phyloP scores from a whole-genome alignment of 768 basidiomycete genomes.

The Boletellus ananas region DNA sequence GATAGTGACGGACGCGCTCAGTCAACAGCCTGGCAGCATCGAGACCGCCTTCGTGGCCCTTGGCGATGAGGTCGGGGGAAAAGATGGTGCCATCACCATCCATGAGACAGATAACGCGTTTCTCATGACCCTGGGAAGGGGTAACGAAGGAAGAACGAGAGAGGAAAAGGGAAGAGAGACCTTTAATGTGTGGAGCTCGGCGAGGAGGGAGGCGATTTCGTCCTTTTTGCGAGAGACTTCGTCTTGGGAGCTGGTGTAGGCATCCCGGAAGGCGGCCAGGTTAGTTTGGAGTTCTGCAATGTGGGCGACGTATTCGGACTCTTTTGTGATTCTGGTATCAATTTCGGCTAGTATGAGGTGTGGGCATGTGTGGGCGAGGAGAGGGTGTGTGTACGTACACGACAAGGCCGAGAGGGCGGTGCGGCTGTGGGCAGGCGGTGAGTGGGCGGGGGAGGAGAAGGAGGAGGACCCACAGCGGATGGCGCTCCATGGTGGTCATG shows the following conservation, averaged over 20 bases:
- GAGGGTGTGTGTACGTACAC: constrained; percentile 1
- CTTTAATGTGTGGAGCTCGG: constrained; percentile 29
- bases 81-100: constrained; percentile 69
- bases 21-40: constrained; percentile 48
- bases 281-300: constrained; percentile 26
- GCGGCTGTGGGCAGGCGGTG: constrained; percentile 2
- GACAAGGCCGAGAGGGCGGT: not conserved
- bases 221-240: constrained; percentile 16
- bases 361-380: not conserved
- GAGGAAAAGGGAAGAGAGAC: constrained; percentile 5
- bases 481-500: constrained; percentile 11
- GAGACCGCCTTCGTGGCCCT: constrained; percentile 57
- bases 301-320: constrained; percentile 15
- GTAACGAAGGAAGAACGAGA: not conserved
- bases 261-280: constrained; percentile 23
- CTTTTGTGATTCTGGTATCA: constrained; percentile 22
- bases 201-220: constrained; percentile 10
- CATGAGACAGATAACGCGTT: constrained; percentile 45
- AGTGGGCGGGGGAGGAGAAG: not conserved
- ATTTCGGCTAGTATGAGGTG: constrained; percentile 26
- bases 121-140: constrained; percentile 23
- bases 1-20: constrained; percentile 25
- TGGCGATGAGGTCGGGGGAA: constrained; percentile 45
- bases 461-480: constrained; percentile 11
- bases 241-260: constrained; percentile 23